Conservation (phyloP, 768 basidiomycete genomes). For the Pisolithus microcarpus region DNA sequence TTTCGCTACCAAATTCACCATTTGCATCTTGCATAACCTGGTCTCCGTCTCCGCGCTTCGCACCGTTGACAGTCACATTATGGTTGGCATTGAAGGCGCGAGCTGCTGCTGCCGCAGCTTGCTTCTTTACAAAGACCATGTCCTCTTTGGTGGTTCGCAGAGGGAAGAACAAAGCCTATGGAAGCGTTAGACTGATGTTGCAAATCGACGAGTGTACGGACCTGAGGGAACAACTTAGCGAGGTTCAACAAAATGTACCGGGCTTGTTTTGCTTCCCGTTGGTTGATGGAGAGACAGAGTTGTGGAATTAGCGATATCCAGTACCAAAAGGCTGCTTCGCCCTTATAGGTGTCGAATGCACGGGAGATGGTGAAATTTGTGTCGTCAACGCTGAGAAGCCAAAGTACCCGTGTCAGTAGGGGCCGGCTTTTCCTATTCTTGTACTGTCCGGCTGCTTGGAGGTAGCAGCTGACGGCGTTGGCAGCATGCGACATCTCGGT, state of each 20-base stretch:
- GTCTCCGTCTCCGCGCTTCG: constrained; percentile 26
- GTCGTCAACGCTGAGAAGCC: constrained; percentile 94
- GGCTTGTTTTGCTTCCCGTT: constrained; percentile 90
- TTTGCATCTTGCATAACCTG: constrained; percentile 23
- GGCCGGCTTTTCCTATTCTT: constrained; percentile 91
- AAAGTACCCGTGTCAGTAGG: constrained; percentile 86
- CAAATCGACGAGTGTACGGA: constrained; percentile 25
- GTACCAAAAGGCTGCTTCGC: constrained; percentile 95
- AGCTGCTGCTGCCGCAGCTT: constrained; percentile 29
- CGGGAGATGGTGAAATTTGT: constrained; percentile 58
- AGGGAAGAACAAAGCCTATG: constrained; percentile 90
- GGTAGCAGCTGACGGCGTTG: constrained; percentile 93
- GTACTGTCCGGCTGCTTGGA: constrained; percentile 94
- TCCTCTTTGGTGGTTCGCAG: constrained; percentile 81
- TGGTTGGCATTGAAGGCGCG: constrained; percentile 31
- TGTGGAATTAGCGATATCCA: constrained; percentile 99
- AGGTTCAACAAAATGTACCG: constrained; percentile 83
- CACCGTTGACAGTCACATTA: constrained; percentile 17
- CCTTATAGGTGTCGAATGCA: constrained; percentile 91
- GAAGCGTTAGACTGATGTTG: constrained; percentile 5
- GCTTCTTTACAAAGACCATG: constrained; percentile 41
- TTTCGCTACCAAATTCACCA: constrained; percentile 22
- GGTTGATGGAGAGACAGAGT: constrained; percentile 79
- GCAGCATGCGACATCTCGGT: constrained; percentile 69
- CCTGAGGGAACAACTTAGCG: constrained; percentile 90